Percentiles rank a stretch among this genome's conserved stretches.
Conservation (phyloP, 2,329 filamentous ascomycete genomes). For the Fusarium verrucosum region DNA sequence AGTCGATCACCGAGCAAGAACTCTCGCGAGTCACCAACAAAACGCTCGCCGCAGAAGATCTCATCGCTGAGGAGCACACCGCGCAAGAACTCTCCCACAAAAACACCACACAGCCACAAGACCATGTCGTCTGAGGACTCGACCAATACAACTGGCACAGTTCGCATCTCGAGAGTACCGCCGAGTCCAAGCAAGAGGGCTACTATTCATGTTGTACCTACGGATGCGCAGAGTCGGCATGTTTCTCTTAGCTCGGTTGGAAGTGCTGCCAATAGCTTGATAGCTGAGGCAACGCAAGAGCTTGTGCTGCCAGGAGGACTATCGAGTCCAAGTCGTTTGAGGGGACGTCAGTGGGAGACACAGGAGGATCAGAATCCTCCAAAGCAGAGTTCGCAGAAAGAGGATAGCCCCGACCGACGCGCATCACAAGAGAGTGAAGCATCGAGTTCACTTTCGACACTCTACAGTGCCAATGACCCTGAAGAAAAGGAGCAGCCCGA, state of each 20-base stretch:
- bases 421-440: conserved; percentile 55
- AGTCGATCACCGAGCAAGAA: conserved; percentile 48
- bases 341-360: conserved; percentile 43
- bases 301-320: conserved; percentile 49
- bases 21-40: conserved; percentile 33
- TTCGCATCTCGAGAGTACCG: conserved; percentile 32
- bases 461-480: conserved; percentile 64
- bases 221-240: conserved; percentile 36
- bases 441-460: conserved; percentile 64
- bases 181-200: conserved; percentile 46
- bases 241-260: conserved; percentile 47
- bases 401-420: conserved; percentile 38
- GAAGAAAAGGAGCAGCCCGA: conserved; percentile 50
- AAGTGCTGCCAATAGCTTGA: conserved; percentile 54
- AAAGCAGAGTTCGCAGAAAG: conserved; percentile 10
- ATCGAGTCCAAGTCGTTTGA: conserved; percentile 56
- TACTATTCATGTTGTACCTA: conserved; percentile 32
- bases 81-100: conserved; percentile 39
- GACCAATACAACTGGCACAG: conserved; percentile 40
- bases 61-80: conserved; percentile 40
- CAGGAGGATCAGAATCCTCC: conserved; percentile 3
- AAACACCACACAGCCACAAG: conserved; percentile 47
- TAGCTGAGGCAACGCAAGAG: conserved; percentile 50
- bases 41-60: conserved; percentile 29
- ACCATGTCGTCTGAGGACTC: conserved; percentile 24